Evolutionary conservation across 805 yeast genomes (phyloP).

Genomic region (Kodamaea jinghongensis): DNA sequence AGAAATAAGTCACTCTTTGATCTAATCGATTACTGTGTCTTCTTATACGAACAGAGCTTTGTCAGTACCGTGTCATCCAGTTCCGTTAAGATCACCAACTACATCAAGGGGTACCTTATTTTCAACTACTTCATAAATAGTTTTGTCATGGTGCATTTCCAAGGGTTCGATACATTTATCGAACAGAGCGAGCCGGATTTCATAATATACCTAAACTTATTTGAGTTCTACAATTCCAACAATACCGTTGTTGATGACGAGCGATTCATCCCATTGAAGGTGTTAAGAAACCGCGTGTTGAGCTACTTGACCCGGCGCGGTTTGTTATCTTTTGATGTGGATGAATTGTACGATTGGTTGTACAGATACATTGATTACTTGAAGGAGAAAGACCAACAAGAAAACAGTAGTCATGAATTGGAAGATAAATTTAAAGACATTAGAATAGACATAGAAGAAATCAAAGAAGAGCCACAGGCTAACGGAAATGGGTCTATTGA

Average conservation of each 20-base stretch:
- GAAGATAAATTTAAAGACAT: not conserved
- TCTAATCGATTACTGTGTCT: slow-evolving; percentile 39
- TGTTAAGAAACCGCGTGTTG: slow-evolving; percentile 23
- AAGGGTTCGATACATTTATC: slow-evolving; percentile 41
- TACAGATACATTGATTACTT: slow-evolving; percentile 38
- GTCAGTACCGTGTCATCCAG: slow-evolving; percentile 1
- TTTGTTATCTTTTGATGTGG: slow-evolving; percentile 33
- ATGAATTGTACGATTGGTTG: slow-evolving; percentile 37
- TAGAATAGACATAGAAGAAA: not conserved
- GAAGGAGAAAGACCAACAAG: slow-evolving; percentile 23
- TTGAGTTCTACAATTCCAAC: slow-evolving; percentile 37
- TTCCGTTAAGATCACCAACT: slow-evolving; percentile 13
- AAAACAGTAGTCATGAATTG: not conserved
- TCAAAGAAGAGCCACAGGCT: not conserved
- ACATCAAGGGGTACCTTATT: slow-evolving; percentile 38
- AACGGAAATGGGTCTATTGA: not conserved
- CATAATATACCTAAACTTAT: slow-evolving; percentile 40
- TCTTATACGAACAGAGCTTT: slow-evolving; percentile 33
- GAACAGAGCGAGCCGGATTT: slow-evolving; percentile 37
- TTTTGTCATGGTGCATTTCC: slow-evolving; percentile 41
- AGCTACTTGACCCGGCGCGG: slow-evolving; percentile 29
- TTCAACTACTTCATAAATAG: slow-evolving; percentile 43
- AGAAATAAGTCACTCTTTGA: slow-evolving; percentile 37
- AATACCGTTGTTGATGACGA: slow-evolving; percentile 13
- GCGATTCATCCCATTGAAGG: slow-evolving; percentile 17